A percentile compares a stretch with the other conserved stretches of the same genome.
Conservation (phyloP, 169 alveolate genomes). For the Cryptosporidium xiaoi region DNA sequence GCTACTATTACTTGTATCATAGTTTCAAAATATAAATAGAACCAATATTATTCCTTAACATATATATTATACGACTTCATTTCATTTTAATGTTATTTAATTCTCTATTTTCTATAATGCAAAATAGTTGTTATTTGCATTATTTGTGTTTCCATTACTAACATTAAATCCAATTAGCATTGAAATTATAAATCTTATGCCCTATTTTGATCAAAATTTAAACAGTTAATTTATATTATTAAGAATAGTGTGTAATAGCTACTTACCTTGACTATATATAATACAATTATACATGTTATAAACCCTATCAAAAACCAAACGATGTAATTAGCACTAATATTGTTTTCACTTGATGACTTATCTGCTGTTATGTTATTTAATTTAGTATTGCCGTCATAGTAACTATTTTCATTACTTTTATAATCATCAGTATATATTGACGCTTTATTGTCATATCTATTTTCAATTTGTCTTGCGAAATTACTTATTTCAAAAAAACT, state of each 20-base stretch:
- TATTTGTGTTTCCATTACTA: not conserved
- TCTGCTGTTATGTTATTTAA: constrained; percentile 21
- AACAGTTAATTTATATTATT: not conserved
- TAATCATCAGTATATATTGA: not conserved
- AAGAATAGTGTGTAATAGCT: not conserved
- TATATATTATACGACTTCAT: too few relatives aligned
- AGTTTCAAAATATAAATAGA: not conserved
- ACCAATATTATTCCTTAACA: too few relatives aligned
- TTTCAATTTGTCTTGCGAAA: constrained; percentile 46
- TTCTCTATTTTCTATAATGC: constrained; percentile 23
- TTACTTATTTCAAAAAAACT: constrained; percentile 31
- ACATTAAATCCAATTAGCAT: constrained; percentile 39
- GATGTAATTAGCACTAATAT: constrained; percentile 12
- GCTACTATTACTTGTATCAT: too few relatives aligned
- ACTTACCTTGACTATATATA: constrained; percentile 62
- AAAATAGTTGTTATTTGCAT: constrained; percentile 23
- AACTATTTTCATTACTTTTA: not conserved
- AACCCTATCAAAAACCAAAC: constrained; percentile 60
- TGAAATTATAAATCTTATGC: constrained; percentile 49
- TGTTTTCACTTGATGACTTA: constrained; percentile 3
- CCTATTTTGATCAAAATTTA: constrained; percentile 3
- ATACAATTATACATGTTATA: constrained; percentile 30
- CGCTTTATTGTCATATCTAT: not conserved
- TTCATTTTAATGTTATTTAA: not conserved
- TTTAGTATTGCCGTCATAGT: not conserved